These are phyloP conservation scores for Suaeda aralocaspica DNA, from an alignment of 148 eudicot species.

Conservation along the genomic window DNA sequence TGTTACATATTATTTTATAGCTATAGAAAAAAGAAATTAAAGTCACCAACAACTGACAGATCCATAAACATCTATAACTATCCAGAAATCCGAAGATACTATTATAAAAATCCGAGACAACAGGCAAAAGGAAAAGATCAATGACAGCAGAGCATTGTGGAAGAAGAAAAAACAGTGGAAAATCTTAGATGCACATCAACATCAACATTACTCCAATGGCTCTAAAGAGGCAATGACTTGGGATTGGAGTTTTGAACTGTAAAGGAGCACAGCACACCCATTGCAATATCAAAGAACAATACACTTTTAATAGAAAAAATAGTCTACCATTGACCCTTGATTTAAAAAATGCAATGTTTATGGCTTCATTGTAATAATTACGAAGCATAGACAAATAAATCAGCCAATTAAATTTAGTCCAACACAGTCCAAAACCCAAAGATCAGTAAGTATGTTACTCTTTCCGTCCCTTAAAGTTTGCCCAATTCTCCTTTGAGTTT, in stretches of 20 bases:
- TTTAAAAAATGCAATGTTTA: not conserved
- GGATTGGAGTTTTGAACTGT: not conserved
- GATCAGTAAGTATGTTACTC: too few relatives aligned
- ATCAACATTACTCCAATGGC: not conserved
- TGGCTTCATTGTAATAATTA: not conserved
- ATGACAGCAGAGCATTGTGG: not conserved
- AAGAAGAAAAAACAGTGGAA: not conserved
- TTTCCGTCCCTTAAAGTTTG: too few relatives aligned
- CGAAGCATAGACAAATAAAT: too few relatives aligned
- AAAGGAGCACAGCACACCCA: not conserved
- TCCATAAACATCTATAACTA: too few relatives aligned
- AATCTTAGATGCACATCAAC: not conserved
- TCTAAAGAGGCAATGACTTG: not conserved
- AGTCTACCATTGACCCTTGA: not conserved
- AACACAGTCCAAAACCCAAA: not conserved
- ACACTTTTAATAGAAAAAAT: not conserved
- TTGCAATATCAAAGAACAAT: not conserved
- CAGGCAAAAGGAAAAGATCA: not conserved
- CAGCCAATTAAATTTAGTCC: too few relatives aligned
- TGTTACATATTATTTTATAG: slow-evolving; percentile 7
- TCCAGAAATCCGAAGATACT: not conserved
- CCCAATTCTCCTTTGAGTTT: too few relatives aligned
- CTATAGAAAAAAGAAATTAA: not conserved
- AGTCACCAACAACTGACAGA: not conserved
- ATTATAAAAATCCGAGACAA: not conserved